Conservation (phyloP, 2,329 filamentous ascomycete species). For the Cladophialophora chaetospira region DNA sequence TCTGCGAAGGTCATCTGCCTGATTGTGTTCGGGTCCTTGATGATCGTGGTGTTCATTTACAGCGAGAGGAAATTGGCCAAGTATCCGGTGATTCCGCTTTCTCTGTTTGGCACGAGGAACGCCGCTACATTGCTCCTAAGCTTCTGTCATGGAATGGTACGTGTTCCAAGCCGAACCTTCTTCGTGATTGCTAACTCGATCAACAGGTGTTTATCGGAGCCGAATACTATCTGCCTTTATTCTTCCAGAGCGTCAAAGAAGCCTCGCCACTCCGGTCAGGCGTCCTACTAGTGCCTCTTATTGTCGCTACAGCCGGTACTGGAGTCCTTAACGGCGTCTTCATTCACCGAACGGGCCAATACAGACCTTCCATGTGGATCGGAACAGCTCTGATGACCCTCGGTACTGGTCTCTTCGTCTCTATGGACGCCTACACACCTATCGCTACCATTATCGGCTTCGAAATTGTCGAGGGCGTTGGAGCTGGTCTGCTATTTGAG, state of each 20-base stretch:
- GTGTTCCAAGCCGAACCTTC: background rate
- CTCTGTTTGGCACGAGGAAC: slow-evolving; percentile 68
- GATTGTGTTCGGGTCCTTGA: slow-evolving; percentile 69
- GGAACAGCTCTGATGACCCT: slow-evolving; percentile 47
- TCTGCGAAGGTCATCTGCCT: slow-evolving; percentile 76
- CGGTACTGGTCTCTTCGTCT: slow-evolving; percentile 53
- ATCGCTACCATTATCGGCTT: slow-evolving; percentile 47
- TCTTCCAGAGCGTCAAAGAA: slow-evolving; percentile 68
- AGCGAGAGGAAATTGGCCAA: slow-evolving; percentile 73
- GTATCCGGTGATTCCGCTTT: slow-evolving; percentile 76
- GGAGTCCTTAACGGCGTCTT: slow-evolving; percentile 52
- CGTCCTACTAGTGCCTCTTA: slow-evolving; percentile 63
- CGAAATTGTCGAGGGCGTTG: slow-evolving; percentile 47
- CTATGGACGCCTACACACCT: slow-evolving; percentile 45
- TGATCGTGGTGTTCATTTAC: slow-evolving; percentile 66
- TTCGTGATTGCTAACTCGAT: background rate
- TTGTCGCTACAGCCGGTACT: slow-evolving; percentile 48
- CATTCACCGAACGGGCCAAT: slow-evolving; percentile 55
- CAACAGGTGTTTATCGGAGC: slow-evolving; percentile 26
- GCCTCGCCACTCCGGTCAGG: slow-evolving; percentile 62
- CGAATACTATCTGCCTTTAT: slow-evolving; percentile 68
- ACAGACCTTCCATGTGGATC: slow-evolving; percentile 49
- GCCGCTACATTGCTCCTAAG: slow-evolving; percentile 37
- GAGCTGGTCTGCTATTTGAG: slow-evolving; percentile 55
- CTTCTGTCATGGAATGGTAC: slow-evolving; percentile 29